Base-by-base conservation (phyloP, 2,329 filamentous ascomycete species). In the Fusarium sp. region DNA sequence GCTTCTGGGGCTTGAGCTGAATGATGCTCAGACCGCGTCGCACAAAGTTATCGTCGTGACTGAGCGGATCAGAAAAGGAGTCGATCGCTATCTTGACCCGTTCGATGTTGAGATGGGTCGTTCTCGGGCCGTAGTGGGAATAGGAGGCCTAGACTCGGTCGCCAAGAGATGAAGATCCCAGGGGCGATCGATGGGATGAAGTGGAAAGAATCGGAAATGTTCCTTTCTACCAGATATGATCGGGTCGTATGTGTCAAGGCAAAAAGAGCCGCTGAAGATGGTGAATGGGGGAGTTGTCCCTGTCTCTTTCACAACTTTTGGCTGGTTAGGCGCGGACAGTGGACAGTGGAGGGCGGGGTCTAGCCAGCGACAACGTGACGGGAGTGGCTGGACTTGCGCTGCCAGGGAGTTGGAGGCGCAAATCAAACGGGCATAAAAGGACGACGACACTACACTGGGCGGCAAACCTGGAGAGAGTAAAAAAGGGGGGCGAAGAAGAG, bases 281-380 rank as follows among this genome's bases (percentile, higher is more conserved):
- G 61, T 53, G 55, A 61, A 55, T 44, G 37, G 65, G 59, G 56
- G 37, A 47, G 56, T 60, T 64, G 52, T 64, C 44, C 59, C 13
- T 27, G 63, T 68, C 57, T 59, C 71, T 73, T 70, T 73, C 67
- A 74, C 71, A 53, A 61, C 61, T 72, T 64, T 57, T 72, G 73
- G 72, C 74, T 74, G 73, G 70, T 75, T 75, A 72, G 70, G 74
- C 73, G 73, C 63, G 63, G 49, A 53, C 49, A 53, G 34, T 42
- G 32, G 71, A 71, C 65, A 51, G 70, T 67, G 63, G 61, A 74
- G 67, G 72, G 74, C 74, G 74, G 74, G 74, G 74, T 75, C 70
- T 70, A 57, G 56, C 55, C 51, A 52, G 56, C 61, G 62, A 75
- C 74, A 76, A 76, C 74, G 74, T 75, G 74, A 75, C 67, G 61